Conservation (phyloP, 257 asterid species). For the Eucommia ulmoides region DNA sequence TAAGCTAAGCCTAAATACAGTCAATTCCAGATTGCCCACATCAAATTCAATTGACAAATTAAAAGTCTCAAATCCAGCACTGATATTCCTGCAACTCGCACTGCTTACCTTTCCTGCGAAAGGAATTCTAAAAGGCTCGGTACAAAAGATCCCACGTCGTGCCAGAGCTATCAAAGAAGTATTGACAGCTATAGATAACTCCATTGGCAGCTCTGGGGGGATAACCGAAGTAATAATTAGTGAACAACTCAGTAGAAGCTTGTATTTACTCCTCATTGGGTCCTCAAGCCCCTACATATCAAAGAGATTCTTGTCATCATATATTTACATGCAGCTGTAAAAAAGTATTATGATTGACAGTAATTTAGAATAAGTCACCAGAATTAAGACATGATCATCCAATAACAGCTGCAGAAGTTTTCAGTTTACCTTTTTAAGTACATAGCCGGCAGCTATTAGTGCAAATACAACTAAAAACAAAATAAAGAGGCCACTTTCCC, state of each 20-base stretch:
- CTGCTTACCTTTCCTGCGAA: constrained; percentile 89
- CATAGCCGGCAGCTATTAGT: constrained; percentile 94
- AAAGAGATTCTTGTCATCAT: constrained; percentile 3
- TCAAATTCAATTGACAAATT: too few species aligned
- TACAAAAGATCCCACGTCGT: constrained; percentile 87
- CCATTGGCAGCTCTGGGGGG: constrained; percentile 99
- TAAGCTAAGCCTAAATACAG: too few species aligned
- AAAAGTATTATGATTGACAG: not conserved
- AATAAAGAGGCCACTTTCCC: constrained; percentile 97
- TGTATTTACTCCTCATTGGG: constrained; percentile 96
- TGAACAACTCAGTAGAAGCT: constrained; percentile 89
- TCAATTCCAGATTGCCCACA: too few species aligned
- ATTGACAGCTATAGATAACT: constrained; percentile 94
- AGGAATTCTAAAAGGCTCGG: constrained; percentile 96
- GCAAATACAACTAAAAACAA: constrained; percentile 91
- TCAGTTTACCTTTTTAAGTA: constrained; percentile 67
- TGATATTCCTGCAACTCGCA: constrained; percentile 7
- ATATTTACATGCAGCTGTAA: not conserved
- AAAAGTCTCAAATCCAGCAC: constrained; percentile 2
- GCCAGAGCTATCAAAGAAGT: constrained; percentile 96
- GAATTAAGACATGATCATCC: too few species aligned
- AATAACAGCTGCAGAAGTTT: not conserved
- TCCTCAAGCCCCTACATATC: constrained; percentile 93
- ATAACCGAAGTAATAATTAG: constrained; percentile 93
- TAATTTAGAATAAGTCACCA: too few species aligned